Conservation (phyloP, 2,329 filamentous ascomycete species). For the Escovopsis sp. region DNA sequence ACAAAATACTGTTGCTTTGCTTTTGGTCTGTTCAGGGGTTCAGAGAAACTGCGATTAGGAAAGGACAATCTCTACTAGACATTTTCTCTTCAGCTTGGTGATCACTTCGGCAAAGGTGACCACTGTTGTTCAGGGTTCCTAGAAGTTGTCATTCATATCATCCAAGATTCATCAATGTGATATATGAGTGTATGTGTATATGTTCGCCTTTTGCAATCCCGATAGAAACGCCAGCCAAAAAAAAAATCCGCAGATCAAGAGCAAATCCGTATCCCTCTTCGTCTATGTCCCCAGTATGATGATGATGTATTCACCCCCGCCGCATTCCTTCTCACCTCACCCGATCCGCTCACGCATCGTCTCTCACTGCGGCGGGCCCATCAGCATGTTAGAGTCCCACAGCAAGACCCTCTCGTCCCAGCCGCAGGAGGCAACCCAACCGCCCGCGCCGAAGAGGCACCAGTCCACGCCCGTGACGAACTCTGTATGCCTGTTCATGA, state of each 20-base stretch:
- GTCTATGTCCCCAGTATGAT: no score
- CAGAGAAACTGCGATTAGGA: neutral
- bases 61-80: neutral
- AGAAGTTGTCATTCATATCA: neutral
- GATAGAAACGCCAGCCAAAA: no score
- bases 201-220: no score
- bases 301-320: neutral
- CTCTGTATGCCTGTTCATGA: conserved; percentile 89
- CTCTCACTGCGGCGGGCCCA: conserved; percentile 11
- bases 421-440: conserved; percentile 86
- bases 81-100: neutral
- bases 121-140: neutral
- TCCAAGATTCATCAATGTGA: neutral
- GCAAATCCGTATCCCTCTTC: no score
- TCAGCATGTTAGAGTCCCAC: conserved; percentile 64
- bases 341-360: no score
- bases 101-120: neutral
- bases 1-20: neutral
- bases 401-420: conserved; percentile 89
- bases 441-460: conserved; percentile 90
- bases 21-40: neutral
- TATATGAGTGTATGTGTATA: no score
- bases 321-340: neutral
- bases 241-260: no score
- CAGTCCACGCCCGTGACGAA: conserved; percentile 95